Conservation (phyloP, 345 rosid species). For the Turnera subulata region DNA sequence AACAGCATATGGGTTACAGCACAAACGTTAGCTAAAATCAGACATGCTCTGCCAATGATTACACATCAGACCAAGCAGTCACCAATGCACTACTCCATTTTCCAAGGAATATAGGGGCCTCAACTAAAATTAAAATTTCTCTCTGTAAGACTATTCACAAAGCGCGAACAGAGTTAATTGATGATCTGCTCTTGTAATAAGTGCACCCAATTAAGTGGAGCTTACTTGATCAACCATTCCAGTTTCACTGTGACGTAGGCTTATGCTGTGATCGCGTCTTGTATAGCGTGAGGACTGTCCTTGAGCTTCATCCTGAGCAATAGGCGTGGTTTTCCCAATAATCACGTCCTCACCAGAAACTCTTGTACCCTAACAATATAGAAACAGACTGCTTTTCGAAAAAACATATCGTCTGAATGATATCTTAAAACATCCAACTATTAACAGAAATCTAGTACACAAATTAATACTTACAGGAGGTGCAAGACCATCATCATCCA, state of each 20-base stretch:
- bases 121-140: no score
- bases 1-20: neutral
- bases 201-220: neutral
- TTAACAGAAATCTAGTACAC: neutral
- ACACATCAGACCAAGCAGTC: no score
- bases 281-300: conserved; percentile 77
- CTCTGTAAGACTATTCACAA: no score
- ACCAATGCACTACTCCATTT: no score
- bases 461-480: conserved; percentile 70
- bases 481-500: conserved; percentile 98
- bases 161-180: no score
- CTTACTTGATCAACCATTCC: conserved; percentile 98
- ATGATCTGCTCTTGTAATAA: no score
- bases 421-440: neutral
- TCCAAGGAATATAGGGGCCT: no score
- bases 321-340: conserved; percentile 93
- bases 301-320: conserved; percentile 88
- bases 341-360: conserved; percentile 97
- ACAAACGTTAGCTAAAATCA: no score
- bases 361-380: conserved; percentile 67
- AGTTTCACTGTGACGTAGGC: conserved; percentile 94
- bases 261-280: conserved; percentile 90
- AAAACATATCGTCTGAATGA: neutral
- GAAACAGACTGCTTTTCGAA: neutral
- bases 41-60: no score